A percentile compares a stretch with the other conserved stretches of the same genome.
Evolutionary conservation across 306 rosid genomes (phyloP).

Genomic region (Arachis stenosperma): DNA sequence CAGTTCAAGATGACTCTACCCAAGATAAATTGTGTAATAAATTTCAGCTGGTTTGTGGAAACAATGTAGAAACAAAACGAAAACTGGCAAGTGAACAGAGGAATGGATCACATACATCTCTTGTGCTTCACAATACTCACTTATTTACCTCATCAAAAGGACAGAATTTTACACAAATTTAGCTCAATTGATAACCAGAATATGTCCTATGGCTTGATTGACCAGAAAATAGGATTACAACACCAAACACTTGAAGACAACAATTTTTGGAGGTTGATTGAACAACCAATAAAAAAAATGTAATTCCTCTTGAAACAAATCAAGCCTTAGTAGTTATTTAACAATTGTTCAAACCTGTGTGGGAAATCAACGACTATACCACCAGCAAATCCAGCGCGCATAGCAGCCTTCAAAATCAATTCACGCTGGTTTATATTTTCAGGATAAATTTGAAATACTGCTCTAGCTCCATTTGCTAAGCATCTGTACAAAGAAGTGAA

Average conservation of each 20-base stretch:
- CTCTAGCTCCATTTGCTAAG: constrained; percentile 85
- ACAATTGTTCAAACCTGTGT: constrained; percentile 62
- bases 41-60: constrained; percentile 8
- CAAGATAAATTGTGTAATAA: constrained; percentile 7
- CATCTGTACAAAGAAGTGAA: constrained; percentile 85
- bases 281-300: constrained; percentile 5
- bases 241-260: constrained; percentile 16
- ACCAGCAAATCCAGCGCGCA: constrained; percentile 95
- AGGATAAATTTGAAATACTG: constrained; percentile 87
- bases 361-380: constrained; percentile 92
- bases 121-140: constrained; percentile 13
- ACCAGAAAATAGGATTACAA: constrained; percentile 14
- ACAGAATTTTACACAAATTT: not conserved
- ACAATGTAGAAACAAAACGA: constrained; percentile 13
- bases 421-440: constrained; percentile 75
- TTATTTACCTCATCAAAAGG: constrained; percentile 1
- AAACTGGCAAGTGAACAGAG: constrained; percentile 4
- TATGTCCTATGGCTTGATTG: not conserved
- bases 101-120: constrained; percentile 20
- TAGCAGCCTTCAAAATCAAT: constrained; percentile 77
- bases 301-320: constrained; percentile 23
- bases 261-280: not conserved
- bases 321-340: not conserved
- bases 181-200: not conserved
- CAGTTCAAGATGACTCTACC: constrained; percentile 5